Conservation (phyloP, 495 filamentous ascomycete species). For the Penicillium bovifimosum region DNA sequence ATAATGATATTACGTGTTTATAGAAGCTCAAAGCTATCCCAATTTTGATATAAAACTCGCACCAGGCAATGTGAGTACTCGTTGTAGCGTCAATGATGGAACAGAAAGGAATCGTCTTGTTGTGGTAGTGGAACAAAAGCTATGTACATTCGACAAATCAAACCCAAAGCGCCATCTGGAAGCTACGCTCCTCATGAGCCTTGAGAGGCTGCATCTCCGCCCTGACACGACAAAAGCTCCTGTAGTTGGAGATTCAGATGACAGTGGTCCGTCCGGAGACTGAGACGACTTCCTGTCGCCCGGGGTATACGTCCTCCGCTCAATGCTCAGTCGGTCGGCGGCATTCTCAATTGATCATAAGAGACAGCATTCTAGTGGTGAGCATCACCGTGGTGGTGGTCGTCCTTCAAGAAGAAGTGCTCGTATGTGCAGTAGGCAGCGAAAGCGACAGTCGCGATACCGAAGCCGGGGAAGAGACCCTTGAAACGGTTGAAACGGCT, state of each 20-base stretch:
- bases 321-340: slow-evolving; percentile 12
- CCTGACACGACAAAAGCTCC: slow-evolving; percentile 8
- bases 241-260: neutral
- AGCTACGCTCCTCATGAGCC: slow-evolving; percentile 5
- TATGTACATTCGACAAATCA: slow-evolving; percentile 43
- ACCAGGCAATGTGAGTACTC: neutral
- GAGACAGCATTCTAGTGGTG: slow-evolving; percentile 32
- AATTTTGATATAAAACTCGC: neutral
- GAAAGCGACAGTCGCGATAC: slow-evolving; percentile 87
- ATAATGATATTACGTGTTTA: slow-evolving; percentile 12
- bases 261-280: slow-evolving; percentile 9
- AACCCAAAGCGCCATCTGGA: slow-evolving; percentile 32
- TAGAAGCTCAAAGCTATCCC: neutral
- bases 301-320: slow-evolving; percentile 30
- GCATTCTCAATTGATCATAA: slow-evolving; percentile 6
- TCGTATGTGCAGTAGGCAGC: slow-evolving; percentile 84
- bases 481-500: slow-evolving; percentile 83
- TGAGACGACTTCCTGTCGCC: slow-evolving; percentile 15
- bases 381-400: slow-evolving; percentile 56
- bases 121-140: slow-evolving; percentile 35
- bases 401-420: slow-evolving; percentile 74
- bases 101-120: slow-evolving; percentile 24
- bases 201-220: slow-evolving; percentile 10
- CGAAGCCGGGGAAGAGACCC: slow-evolving; percentile 78
- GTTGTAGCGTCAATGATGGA: neutral